Evolutionary conservation across 225 moss, liverwort and hornwort genomes (phyloP).

Genomic region (Pseudoscleropodium purum): DNA sequence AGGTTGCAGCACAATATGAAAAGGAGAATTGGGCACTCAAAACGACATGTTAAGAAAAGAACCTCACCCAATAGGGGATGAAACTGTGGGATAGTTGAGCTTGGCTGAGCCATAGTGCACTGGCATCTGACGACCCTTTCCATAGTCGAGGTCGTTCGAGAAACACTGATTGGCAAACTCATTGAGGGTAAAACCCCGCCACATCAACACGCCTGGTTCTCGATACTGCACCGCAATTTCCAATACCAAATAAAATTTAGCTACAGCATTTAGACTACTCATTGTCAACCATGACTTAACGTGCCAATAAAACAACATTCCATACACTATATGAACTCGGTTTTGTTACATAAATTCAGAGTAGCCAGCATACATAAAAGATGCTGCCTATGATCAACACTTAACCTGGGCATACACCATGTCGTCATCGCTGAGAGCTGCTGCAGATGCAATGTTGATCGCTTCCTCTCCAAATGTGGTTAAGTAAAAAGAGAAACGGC

Average conservation of each 20-base stretch:
- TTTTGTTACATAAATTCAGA: background rate
- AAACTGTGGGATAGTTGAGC: slow-evolving; percentile 81
- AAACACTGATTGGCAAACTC: slow-evolving; percentile 96
- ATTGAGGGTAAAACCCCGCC: slow-evolving; percentile 82
- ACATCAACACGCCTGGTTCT: slow-evolving; percentile 87
- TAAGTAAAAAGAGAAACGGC: slow-evolving; percentile 87
- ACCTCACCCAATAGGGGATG: slow-evolving; percentile 83
- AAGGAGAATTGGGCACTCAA: background rate
- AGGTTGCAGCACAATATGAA: background rate
- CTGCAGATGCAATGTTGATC: slow-evolving; percentile 83
- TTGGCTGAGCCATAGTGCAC: slow-evolving; percentile 84
- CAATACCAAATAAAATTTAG: background rate
- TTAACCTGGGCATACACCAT: slow-evolving; percentile 86
- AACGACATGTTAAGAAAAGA: background rate
- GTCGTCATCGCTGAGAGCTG: slow-evolving; percentile 66
- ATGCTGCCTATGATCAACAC: background rate
- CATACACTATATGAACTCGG: background rate
- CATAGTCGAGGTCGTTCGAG: slow-evolving; percentile 69
- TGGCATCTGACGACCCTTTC: slow-evolving; percentile 99
- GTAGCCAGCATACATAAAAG: background rate
- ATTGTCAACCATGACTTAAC: background rate
- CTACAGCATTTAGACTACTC: background rate
- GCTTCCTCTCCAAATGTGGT: slow-evolving; percentile 95
- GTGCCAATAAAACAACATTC: background rate
- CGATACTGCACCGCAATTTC: slow-evolving; percentile 57